Evolutionary conservation across 2,329 filamentous ascomycete species (phyloP).

Genomic region (Fragosphaeria purpurea): DNA sequence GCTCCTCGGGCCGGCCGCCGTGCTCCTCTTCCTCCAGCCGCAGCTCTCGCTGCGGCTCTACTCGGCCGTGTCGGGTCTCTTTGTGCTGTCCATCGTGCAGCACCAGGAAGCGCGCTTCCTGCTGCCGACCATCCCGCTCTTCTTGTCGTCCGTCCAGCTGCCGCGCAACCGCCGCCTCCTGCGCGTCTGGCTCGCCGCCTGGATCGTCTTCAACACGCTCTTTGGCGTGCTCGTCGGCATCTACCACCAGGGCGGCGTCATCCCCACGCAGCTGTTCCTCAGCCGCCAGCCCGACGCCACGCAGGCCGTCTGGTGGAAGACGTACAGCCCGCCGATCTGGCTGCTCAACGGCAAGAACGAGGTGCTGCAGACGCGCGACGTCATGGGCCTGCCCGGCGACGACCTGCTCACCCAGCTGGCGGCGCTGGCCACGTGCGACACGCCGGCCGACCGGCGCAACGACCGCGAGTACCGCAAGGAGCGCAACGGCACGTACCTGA

Average conservation of each 20-base stretch:
- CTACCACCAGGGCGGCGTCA: conserved; percentile 71
- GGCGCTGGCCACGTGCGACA: conserved; percentile 53
- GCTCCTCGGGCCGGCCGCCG: conserved; percentile 59
- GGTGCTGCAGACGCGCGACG: conserved; percentile 58
- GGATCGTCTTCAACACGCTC: conserved; percentile 60
- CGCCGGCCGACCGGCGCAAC: conserved; percentile 43
- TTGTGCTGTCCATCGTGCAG: conserved; percentile 62
- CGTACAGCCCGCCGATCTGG: conserved; percentile 74
- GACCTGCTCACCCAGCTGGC: conserved; percentile 49
- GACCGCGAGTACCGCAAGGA: conserved; percentile 46
- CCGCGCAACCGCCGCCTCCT: conserved; percentile 43
- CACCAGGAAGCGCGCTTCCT: conserved; percentile 76
- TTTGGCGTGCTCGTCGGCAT: conserved; percentile 67
- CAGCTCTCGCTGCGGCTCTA: conserved; percentile 53
- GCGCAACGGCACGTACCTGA: conserved; percentile 56
- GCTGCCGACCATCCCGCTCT: conserved; percentile 64
- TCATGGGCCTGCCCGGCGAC: conserved; percentile 61
- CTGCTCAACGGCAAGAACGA: conserved; percentile 67
- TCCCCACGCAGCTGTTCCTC: conserved; percentile 66
- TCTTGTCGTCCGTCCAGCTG: conserved; percentile 62
- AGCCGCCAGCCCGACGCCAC: conserved; percentile 59
- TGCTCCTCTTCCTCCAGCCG: conserved; percentile 49
- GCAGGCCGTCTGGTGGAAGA: conserved; percentile 75
- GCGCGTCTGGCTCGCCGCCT: conserved; percentile 47
- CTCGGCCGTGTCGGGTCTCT: conserved; percentile 63